Conservation (phyloP, 352 stramenopile species). For the Plasmopara halstedii region DNA sequence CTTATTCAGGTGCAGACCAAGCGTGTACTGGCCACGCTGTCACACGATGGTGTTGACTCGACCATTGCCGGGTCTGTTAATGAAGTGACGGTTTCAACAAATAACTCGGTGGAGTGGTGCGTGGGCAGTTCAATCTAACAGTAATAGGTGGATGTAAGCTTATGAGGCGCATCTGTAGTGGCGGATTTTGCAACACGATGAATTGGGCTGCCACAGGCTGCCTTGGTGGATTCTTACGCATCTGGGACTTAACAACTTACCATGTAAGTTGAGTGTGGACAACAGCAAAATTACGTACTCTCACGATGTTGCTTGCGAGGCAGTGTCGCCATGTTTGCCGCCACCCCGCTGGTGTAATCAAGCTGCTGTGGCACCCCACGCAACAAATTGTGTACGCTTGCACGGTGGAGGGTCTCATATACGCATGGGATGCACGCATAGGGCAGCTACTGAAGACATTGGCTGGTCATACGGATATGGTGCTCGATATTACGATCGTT, state of each 20-base stretch:
- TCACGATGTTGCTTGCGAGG: neutral
- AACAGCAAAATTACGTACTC: neutral
- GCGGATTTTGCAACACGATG: slow-evolving; percentile 91
- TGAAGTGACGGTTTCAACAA: slow-evolving; percentile 37
- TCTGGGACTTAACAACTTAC: slow-evolving; percentile 92
- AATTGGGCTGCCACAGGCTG: slow-evolving; percentile 94
- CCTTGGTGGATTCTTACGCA: slow-evolving; percentile 91
- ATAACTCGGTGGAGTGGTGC: slow-evolving; percentile 85
- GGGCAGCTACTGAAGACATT: slow-evolving; percentile 70
- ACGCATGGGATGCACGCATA: slow-evolving; percentile 87
- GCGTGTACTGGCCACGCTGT: slow-evolving; percentile 87
- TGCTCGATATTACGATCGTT: slow-evolving; percentile 86
- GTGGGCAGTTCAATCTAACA: slow-evolving; percentile 8
- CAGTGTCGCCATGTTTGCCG: slow-evolving; percentile 83
- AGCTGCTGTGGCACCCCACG: slow-evolving; percentile 85
- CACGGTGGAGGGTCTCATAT: slow-evolving; percentile 85
- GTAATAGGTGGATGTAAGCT: neutral
- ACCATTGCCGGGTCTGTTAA: slow-evolving; percentile 40
- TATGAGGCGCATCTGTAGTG: slow-evolving; percentile 30
- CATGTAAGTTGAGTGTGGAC: slow-evolving; percentile 29
- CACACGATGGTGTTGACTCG: slow-evolving; percentile 55
- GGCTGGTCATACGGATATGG: slow-evolving; percentile 87
- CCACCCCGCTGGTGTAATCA: slow-evolving; percentile 86
- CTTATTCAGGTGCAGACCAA: slow-evolving; percentile 92
- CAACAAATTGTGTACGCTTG: slow-evolving; percentile 82